Conservation (phyloP, 345 rosid genomes). For the Eucalyptus victrix region DNA sequence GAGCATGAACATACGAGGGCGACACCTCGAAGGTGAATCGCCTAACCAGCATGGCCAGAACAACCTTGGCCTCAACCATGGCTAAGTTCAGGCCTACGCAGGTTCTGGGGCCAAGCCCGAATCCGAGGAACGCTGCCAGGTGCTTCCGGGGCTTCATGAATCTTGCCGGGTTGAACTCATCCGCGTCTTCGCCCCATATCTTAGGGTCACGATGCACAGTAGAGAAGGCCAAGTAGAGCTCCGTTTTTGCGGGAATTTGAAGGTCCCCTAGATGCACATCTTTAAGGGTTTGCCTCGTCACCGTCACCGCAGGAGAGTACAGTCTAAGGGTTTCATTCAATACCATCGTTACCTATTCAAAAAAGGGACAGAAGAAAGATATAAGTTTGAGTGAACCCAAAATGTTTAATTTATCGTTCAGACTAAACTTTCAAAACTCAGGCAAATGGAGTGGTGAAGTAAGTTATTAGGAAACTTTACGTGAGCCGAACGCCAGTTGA, state of each 20-base stretch:
- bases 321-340: conserved; percentile 63
- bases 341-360: conserved; percentile 44
- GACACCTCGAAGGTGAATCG: conserved; percentile 33
- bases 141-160: conserved; percentile 7
- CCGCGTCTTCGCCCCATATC: conserved; percentile 67
- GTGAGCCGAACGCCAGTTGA: background rate
- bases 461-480: background rate
- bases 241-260: conserved; percentile 47
- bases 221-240: conserved; percentile 25
- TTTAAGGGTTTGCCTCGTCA: conserved; percentile 26
- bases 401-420: background rate
- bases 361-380: background rate
- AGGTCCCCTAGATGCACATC: conserved; percentile 36
- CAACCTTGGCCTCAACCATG: conserved; percentile 34
- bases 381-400: background rate
- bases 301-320: conserved; percentile 47
- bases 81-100: conserved; percentile 54
- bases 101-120: conserved; percentile 40
- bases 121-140: conserved; percentile 29
- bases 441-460: background rate
- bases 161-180: conserved; percentile 38
- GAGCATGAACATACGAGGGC: conserved; percentile 67
- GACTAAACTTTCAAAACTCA: background rate
- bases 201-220: conserved; percentile 43
- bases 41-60: conserved; percentile 37